A percentile compares a stretch with the other conserved stretches of the same genome.
Conservation (phyloP, 495 filamentous ascomycete genomes). For the Penicillium diatomitis region DNA sequence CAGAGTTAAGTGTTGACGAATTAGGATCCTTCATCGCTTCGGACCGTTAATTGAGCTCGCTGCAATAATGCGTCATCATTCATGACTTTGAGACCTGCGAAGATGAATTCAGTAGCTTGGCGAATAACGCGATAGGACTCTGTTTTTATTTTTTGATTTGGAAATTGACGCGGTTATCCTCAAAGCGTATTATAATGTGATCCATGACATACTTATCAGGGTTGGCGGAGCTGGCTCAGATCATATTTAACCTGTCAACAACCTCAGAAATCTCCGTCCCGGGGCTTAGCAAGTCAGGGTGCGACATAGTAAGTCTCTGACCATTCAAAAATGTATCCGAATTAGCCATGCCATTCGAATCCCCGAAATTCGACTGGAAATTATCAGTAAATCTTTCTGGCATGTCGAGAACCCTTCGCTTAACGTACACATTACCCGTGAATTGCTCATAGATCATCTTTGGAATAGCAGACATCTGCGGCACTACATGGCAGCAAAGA, state of each 20-base stretch:
- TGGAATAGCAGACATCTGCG: conserved; percentile 3
- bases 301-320: conserved; percentile 7
- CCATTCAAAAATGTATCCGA: conserved; percentile 7
- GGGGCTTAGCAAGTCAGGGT: conserved; percentile 3
- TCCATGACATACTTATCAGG: too few species aligned
- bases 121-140: background rate
- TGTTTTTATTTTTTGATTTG: background rate
- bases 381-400: conserved; percentile 6
- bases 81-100: background rate
- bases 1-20: background rate
- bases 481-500: conserved; percentile 3
- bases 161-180: background rate
- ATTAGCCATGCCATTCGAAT: conserved; percentile 13
- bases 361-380: conserved; percentile 11
- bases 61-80: background rate
- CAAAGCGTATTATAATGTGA: too few species aligned
- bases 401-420: background rate
- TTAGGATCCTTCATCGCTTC: background rate
- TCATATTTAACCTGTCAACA: too few species aligned
- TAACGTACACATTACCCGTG: conserved; percentile 10
- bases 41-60: background rate
- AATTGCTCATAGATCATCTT: conserved; percentile 14
- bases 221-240: too few species aligned
- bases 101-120: background rate
- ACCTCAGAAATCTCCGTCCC: background rate